Conservation (phyloP, 805 yeast genomes). For the Ascoidea rubescens region DNA sequence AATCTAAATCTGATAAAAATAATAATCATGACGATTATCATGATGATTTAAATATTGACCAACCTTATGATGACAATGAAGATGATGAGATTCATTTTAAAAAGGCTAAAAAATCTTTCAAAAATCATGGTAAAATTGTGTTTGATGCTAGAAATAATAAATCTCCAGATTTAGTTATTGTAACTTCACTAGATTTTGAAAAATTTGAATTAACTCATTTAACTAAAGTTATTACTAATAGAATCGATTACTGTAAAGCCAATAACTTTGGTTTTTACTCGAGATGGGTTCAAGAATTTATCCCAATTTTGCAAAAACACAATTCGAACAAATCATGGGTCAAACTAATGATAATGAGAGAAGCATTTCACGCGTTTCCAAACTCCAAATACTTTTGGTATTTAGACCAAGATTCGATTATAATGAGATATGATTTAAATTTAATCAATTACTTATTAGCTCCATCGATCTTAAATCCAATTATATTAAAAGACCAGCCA, state of each 20-base stretch:
- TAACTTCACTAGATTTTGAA: slow-evolving; percentile 68
- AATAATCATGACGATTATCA: slow-evolving; percentile 14
- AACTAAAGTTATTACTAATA: slow-evolving; percentile 63
- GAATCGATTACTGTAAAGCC: slow-evolving; percentile 76
- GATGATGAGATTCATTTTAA: slow-evolving; percentile 21
- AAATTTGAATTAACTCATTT: slow-evolving; percentile 44
- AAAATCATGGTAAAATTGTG: slow-evolving; percentile 50
- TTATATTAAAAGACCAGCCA: slow-evolving; percentile 58
- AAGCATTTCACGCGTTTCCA: slow-evolving; percentile 92
- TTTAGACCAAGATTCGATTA: slow-evolving; percentile 62
- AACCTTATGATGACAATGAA: slow-evolving; percentile 50
- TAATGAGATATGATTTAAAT: slow-evolving; percentile 57
- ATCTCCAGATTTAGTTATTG: slow-evolving; percentile 59
- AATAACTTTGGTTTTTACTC: slow-evolving; percentile 76
- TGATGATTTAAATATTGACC: slow-evolving; percentile 40
- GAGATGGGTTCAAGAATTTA: slow-evolving; percentile 76
- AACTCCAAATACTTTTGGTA: slow-evolving; percentile 86
- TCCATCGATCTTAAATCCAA: slow-evolving; percentile 45
- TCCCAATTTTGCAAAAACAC: slow-evolving; percentile 39
- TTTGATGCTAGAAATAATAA: slow-evolving; percentile 21
- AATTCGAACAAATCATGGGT: slow-evolving; percentile 44
- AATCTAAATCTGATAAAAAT: background rate
- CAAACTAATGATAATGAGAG: slow-evolving; percentile 49
- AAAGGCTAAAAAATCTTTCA: slow-evolving; percentile 40
- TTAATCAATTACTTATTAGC: slow-evolving; percentile 44